Percentiles rank a stretch among this genome's conserved stretches.
These are phyloP conservation scores for Ascochyta rabiei DNA, from an alignment of 2,329 filamentous ascomycete species.

Conservation along the genomic window DNA sequence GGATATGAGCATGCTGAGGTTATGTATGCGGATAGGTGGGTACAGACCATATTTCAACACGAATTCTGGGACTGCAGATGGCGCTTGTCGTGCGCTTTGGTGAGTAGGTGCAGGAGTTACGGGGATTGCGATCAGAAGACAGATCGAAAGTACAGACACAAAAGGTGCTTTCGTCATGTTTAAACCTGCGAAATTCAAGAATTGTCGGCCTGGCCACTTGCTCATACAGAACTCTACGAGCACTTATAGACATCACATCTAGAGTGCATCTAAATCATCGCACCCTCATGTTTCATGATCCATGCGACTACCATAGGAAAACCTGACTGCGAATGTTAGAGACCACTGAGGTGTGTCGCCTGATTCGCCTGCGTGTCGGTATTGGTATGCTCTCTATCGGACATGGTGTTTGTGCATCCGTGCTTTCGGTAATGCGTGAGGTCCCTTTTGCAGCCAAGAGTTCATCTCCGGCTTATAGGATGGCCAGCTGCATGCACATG, in stretches of 20 bases:
- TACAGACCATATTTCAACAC: slow-evolving; percentile 48
- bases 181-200: background rate
- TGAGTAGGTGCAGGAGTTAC: slow-evolving; percentile 26
- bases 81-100: slow-evolving; percentile 28
- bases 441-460: background rate
- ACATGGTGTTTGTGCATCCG: background rate
- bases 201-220: too few relatives aligned
- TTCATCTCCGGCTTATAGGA: slow-evolving; percentile 2
- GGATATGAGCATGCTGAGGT: slow-evolving; percentile 10
- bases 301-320: background rate
- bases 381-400: background rate
- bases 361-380: background rate
- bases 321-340: background rate
- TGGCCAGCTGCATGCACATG: background rate
- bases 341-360: too few relatives aligned
- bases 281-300: background rate
- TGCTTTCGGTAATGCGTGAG: background rate
- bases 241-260: background rate
- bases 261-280: background rate
- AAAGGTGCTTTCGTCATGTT: background rate
- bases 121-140: background rate
- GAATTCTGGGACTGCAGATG: slow-evolving; percentile 42
- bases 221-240: too few relatives aligned
- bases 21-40: background rate
- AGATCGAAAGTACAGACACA: background rate